phyloP scores from a whole-genome alignment of 2,329 filamentous ascomycete genomes.

The Penicillium sp. region DNA sequence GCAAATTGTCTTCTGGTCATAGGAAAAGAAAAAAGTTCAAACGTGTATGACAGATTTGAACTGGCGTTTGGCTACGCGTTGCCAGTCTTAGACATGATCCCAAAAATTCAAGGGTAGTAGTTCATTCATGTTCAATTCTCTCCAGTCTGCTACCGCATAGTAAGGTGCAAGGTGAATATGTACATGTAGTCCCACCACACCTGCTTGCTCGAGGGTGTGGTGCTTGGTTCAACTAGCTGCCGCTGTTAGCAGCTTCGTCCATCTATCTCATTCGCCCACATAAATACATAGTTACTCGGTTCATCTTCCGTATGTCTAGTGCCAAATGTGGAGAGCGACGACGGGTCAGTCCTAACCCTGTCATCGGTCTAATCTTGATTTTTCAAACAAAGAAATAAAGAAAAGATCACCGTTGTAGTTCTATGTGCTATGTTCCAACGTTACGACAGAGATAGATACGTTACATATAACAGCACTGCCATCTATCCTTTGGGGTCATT shows the following conservation, averaged over 20 bases:
- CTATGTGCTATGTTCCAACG: too few relatives aligned
- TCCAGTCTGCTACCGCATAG: not conserved
- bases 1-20: slow-evolving; percentile 27
- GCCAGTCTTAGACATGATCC: slow-evolving; percentile 12
- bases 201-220: not conserved
- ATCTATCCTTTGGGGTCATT: not conserved
- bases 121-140: slow-evolving; percentile 9
- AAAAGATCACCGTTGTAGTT: too few relatives aligned
- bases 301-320: not conserved
- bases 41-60: slow-evolving; percentile 23
- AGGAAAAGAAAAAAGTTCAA: slow-evolving; percentile 29
- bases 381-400: not conserved
- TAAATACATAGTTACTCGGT: not conserved
- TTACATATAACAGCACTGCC: not conserved
- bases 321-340: not conserved
- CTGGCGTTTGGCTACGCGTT: slow-evolving; percentile 10
- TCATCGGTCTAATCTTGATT: not conserved
- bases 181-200: not conserved
- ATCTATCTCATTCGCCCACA: not conserved
- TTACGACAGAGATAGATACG: not conserved
- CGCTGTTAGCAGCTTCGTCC: not conserved
- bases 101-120: slow-evolving; percentile 13
- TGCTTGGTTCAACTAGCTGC: not conserved
- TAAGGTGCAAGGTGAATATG: not conserved
- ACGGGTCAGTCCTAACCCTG: not conserved